Percentiles rank a stretch among this genome's conserved stretches.
Conservation (phyloP, 371 early-diverging fungal genomes). For the Rhizopus stolonifer region DNA sequence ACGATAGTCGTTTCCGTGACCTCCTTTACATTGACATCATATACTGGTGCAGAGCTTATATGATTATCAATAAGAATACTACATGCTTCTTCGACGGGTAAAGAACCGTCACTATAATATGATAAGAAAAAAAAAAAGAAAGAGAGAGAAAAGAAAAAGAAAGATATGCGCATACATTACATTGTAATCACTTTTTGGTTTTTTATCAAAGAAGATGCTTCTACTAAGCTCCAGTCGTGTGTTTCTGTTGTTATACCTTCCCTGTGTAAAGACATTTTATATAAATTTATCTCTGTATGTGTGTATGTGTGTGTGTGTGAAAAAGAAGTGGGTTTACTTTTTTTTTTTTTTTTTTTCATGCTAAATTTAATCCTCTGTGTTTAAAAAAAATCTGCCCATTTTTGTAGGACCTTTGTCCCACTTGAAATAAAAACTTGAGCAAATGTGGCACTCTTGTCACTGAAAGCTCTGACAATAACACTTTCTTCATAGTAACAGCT, state of each 20-base stretch:
- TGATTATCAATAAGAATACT: conserved; percentile 39
- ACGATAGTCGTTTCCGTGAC: conserved; percentile 12
- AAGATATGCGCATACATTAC: conserved; percentile 25
- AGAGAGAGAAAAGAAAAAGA: background rate
- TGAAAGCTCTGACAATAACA: too few relatives aligned
- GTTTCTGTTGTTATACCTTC: conserved; percentile 54
- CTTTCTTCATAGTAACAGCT: too few relatives aligned
- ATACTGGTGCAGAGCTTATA: conserved; percentile 77
- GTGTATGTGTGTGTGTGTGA: too few relatives aligned
- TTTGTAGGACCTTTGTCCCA: too few relatives aligned
- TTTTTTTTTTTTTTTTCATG: too few relatives aligned
- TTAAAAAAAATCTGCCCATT: too few relatives aligned
- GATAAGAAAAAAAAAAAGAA: too few relatives aligned
- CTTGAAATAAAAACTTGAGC: too few relatives aligned
- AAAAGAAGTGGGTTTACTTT: too few relatives aligned
- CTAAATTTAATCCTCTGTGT: too few relatives aligned
- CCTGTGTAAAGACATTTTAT: conserved; percentile 27
- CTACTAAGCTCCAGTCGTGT: conserved; percentile 61
- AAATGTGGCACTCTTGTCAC: too few relatives aligned
- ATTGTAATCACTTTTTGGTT: conserved; percentile 57
- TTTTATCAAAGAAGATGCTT: conserved; percentile 45
- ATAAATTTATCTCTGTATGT: too few relatives aligned
- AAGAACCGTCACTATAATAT: conserved; percentile 31
- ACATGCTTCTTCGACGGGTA: conserved; percentile 50
- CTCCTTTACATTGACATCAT: conserved; percentile 36